These are phyloP conservation scores for Teunomyces lycoperdinae DNA, from an alignment of 805 yeast genomes.

Conservation along the genomic window DNA sequence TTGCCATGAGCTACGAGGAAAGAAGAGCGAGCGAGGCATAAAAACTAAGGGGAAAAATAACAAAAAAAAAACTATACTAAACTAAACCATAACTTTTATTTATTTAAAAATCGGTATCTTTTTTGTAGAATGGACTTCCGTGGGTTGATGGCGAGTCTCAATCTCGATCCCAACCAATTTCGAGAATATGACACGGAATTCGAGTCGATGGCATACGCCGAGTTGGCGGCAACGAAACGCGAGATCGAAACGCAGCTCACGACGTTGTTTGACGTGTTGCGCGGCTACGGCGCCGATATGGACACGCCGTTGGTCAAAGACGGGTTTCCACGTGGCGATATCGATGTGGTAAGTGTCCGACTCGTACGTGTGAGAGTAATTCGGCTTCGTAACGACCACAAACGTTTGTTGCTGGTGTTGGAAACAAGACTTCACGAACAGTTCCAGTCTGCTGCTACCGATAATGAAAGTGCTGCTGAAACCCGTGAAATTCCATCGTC, in stretches of 20 bases:
- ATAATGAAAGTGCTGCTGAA: background rate
- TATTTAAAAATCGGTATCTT: no score
- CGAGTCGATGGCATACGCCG: slow-evolving; percentile 12
- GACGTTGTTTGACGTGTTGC: slow-evolving; percentile 41
- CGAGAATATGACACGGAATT: slow-evolving; percentile 18
- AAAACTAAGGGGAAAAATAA: background rate
- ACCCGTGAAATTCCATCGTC: background rate
- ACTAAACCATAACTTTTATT: no score
- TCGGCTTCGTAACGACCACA: slow-evolving; percentile 67
- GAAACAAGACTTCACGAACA: slow-evolving; percentile 44
- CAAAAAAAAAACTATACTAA: no score
- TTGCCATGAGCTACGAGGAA: slow-evolving; percentile 31
- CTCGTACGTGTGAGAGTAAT: slow-evolving; percentile 61
- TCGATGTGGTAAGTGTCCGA: slow-evolving; percentile 71
- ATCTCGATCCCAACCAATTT: slow-evolving; percentile 23
- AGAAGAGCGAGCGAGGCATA: background rate
- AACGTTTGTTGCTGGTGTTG: slow-evolving; percentile 44
- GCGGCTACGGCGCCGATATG: slow-evolving; percentile 55
- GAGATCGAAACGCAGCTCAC: slow-evolving; percentile 35
- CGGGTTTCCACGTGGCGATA: slow-evolving; percentile 83
- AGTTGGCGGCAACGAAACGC: slow-evolving; percentile 30
- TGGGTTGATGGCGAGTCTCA: slow-evolving; percentile 28
- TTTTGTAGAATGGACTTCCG: slow-evolving; percentile 10
- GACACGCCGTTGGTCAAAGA: slow-evolving; percentile 66
- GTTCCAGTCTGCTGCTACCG: background rate